These are phyloP conservation scores for Immersiporthe knoxdaviesiana DNA, from an alignment of 2,329 filamentous ascomycete genomes.

Conservation along the genomic window DNA sequence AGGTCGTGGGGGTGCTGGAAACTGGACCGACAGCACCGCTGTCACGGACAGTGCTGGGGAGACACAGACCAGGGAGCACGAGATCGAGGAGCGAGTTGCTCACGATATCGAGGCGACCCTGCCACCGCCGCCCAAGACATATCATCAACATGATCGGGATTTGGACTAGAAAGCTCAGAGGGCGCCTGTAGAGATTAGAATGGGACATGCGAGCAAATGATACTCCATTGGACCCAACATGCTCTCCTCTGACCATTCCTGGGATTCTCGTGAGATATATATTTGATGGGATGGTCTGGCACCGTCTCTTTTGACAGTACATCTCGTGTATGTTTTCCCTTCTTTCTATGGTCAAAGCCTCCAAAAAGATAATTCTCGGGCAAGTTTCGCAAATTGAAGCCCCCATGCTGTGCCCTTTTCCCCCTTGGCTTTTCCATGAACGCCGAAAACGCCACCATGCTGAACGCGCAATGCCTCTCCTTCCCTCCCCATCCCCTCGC, in stretches of 20 bases:
- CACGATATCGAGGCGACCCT: constrained; percentile 53
- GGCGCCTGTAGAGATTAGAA: neutral
- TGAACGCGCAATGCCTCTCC: constrained; percentile 12
- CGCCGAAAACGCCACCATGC: constrained; percentile 30
- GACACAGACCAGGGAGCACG: constrained; percentile 40
- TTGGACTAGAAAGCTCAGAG: constrained; percentile 20
- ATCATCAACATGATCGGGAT: constrained; percentile 39
- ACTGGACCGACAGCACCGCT: constrained; percentile 46
- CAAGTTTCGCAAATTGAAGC: constrained; percentile 20
- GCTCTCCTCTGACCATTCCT: neutral
- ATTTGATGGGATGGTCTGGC: neutral
- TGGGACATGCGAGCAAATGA: neutral
- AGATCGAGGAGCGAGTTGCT: constrained; percentile 47
- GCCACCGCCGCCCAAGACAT: constrained; percentile 50
- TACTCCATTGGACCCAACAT: neutral
- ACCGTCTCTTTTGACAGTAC: neutral
- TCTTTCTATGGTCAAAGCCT: neutral
- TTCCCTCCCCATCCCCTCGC: neutral
- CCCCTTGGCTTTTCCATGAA: constrained; percentile 36
- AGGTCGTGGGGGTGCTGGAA: constrained; percentile 63
- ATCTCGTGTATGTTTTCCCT: neutral
- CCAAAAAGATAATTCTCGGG: neutral
- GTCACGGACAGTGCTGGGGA: constrained; percentile 35
- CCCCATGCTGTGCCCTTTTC: constrained; percentile 29
- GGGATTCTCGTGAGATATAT: neutral